Base-by-base conservation (phyloP, 2,329 filamentous ascomycete species). In the Lecanosticta acicola region DNA sequence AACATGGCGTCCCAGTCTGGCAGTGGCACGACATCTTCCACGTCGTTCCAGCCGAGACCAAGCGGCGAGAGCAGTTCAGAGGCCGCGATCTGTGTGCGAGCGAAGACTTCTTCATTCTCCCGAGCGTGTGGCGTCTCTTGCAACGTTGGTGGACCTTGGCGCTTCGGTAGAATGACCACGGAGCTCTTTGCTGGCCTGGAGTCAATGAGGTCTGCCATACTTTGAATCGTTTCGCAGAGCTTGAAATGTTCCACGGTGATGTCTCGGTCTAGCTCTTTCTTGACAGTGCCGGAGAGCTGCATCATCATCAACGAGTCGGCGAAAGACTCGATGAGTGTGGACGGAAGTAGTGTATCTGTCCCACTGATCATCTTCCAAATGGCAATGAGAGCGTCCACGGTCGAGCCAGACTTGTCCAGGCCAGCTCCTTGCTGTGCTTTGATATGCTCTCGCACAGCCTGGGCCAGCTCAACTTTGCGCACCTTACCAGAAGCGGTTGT, bases 401-500 rank as follows among this genome's bases (percentile, higher is more conserved):
- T 62, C 3, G 58, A 55, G 3, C 57, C 59, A 32, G 49, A 54
- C 20, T 54, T 58, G 48, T 60, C 56, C 5, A 62, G 49, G 9
- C 50, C 54, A 18, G 46, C 51, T 34, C 57, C 46, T 39, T 59
- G 39, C 49, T 58, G 50, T 19, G 51, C 53, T 45, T 59, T 53
- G 39, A 59, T 49, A 45, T 62, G 61, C 24, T 62, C 55, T 9
- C 54, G 51, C 2, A 66, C 62, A 14, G 43, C 38, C 29, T 49
- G 49, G 20, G 54, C 64, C 18, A 75, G 54, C 7, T 67, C 53
- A 1, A 65, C 63, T 43, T 72, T 74, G 48, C 68, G 68, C 3
- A 72, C 63, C 47, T 76, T 75, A 1, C 71, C 71, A 9, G 71
- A 65, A 1, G 68, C 60, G 1, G 72, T 75, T 18, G 60, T 58